Evolutionary conservation across 768 basidiomycete species (phyloP).

Genomic region (Suillus weaverae): DNA sequence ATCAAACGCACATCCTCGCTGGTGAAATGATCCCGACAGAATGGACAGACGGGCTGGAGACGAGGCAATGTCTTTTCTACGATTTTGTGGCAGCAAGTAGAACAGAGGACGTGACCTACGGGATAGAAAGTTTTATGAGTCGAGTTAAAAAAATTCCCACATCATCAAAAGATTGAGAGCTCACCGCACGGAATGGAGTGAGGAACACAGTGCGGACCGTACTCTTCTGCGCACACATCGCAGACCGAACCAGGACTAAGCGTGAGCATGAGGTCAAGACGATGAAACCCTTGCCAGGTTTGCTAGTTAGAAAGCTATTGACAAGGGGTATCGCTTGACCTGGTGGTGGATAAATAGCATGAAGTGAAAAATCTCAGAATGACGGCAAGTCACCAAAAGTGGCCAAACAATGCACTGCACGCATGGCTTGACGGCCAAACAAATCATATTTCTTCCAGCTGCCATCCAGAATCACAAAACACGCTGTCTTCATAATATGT

Average conservation of each 20-base stretch:
- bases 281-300: slow-evolving; percentile 40
- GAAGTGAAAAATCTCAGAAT: slow-evolving; percentile 37
- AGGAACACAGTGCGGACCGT: slow-evolving; percentile 68
- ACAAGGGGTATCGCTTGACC: slow-evolving; percentile 45
- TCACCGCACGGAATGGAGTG: slow-evolving; percentile 82
- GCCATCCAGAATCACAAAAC: slow-evolving; percentile 4
- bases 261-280: slow-evolving; percentile 67
- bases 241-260: slow-evolving; percentile 80
- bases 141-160: slow-evolving; percentile 25
- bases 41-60: slow-evolving; percentile 75
- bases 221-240: slow-evolving; percentile 91
- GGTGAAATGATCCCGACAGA: slow-evolving; percentile 78
- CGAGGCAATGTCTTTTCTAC: slow-evolving; percentile 77
- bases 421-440: slow-evolving; percentile 12
- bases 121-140: neutral
- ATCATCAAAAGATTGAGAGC: slow-evolving; percentile 22
- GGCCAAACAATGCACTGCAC: slow-evolving; percentile 34
- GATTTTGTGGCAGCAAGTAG: slow-evolving; percentile 74
- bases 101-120: slow-evolving; percentile 79
- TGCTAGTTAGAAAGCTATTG: slow-evolving; percentile 38
- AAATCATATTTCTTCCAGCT: slow-evolving; percentile 1
- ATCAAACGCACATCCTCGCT: slow-evolving; percentile 69
- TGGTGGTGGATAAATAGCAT: slow-evolving; percentile 50
- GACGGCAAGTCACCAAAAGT: slow-evolving; percentile 28
- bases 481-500: slow-evolving; percentile 15